phyloP scores from a whole-genome alignment of 2,329 filamentous ascomycete species.

The Coniochaeta hoffmannii region DNA sequence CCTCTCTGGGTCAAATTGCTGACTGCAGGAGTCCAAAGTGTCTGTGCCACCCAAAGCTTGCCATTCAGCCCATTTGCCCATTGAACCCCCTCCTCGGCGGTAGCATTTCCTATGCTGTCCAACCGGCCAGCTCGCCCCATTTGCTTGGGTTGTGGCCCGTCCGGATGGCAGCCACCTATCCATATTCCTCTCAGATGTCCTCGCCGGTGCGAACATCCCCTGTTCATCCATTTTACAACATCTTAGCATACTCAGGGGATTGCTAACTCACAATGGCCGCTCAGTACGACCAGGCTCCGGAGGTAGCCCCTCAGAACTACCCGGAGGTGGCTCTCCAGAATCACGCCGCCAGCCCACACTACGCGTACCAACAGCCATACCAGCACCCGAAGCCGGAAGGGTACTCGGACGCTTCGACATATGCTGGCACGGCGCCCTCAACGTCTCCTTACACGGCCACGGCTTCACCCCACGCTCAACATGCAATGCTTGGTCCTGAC shows the following conservation, averaged over 20 bases:
- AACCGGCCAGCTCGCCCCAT: neutral
- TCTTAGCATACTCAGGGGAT: neutral
- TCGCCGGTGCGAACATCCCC: neutral
- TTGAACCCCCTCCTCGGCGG: neutral
- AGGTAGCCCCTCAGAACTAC: too few relatives aligned
- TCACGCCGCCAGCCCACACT: neutral
- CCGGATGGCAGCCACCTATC: neutral
- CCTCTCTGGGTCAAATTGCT: neutral
- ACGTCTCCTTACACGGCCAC: neutral
- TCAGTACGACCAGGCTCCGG: conserved; percentile 12
- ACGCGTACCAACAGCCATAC: conserved; percentile 6
- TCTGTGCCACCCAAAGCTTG: neutral
- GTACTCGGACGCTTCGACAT: neutral
- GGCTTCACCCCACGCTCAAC: neutral
- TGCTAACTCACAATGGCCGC: neutral
- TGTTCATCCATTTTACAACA: neutral
- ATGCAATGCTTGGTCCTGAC: neutral
- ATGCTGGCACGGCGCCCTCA: neutral
- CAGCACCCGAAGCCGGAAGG: neutral
- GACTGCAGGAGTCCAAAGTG: neutral
- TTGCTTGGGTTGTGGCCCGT: neutral
- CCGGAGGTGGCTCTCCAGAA: too few relatives aligned
- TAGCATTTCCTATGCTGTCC: neutral
- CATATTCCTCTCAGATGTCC: neutral
- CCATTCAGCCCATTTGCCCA: neutral